Evolutionary conservation across 306 rosid genomes (phyloP).

Genomic region (Lathyrus aphaca): DNA sequence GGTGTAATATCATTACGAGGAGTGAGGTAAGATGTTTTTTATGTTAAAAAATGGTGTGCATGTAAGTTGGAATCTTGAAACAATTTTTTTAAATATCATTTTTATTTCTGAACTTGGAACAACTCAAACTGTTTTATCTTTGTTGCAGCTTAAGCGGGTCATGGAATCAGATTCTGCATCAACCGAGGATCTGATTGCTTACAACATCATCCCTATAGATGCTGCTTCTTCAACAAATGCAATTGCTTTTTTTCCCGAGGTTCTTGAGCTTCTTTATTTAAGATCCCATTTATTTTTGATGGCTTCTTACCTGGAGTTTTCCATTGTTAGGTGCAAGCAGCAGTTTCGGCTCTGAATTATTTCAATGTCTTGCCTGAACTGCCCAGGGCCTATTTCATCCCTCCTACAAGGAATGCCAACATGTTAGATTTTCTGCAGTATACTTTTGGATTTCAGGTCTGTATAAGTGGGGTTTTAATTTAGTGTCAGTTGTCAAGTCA

Average conservation of each 20-base stretch:
- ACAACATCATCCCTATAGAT: too few species aligned
- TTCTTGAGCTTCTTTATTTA: slow-evolving; percentile 39
- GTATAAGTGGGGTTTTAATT: slow-evolving; percentile 31
- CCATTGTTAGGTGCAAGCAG: slow-evolving; percentile 79
- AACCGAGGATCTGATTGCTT: too few species aligned
- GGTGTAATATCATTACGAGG: too few species aligned
- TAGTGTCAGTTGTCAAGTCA: not conserved
- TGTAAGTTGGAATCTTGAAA: too few species aligned
- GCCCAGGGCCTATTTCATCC: slow-evolving; percentile 62
- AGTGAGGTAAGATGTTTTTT: too few species aligned
- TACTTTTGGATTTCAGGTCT: slow-evolving; percentile 91
- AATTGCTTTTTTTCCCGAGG: slow-evolving; percentile 61
- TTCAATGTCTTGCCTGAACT: slow-evolving; percentile 68
- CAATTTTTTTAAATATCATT: too few species aligned
- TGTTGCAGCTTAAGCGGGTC: too few species aligned
- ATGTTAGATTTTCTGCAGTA: slow-evolving; percentile 83
- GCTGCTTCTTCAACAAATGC: too few species aligned
- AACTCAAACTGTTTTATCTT: too few species aligned
- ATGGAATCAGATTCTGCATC: too few species aligned
- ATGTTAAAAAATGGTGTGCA: too few species aligned
- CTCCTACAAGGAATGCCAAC: slow-evolving; percentile 67
- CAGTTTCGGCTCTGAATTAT: slow-evolving; percentile 72
- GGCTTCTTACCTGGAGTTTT: slow-evolving; percentile 21
- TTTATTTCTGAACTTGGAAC: too few species aligned
- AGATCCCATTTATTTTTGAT: slow-evolving; percentile 22